These are phyloP conservation scores for Huntiella decipiens DNA, from an alignment of 2,329 filamentous ascomycete species.

Conservation along the genomic window DNA sequence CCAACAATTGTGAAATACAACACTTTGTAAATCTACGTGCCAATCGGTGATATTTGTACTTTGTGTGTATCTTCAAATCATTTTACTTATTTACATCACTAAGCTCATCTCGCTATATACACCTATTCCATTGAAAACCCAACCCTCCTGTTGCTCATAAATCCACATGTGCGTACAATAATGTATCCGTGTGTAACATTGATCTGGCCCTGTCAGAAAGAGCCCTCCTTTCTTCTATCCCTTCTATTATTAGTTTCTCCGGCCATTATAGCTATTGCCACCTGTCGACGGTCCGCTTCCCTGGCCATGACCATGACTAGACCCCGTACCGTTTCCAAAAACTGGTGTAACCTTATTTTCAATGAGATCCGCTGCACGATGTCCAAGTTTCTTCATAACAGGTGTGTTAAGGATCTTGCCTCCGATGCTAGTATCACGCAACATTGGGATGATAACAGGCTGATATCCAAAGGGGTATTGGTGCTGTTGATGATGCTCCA, in stretches of 20 bases:
- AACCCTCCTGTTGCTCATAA: no score
- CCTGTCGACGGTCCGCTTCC: neutral
- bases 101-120: no score
- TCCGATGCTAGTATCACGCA: neutral
- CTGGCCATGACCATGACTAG: neutral
- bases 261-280: neutral
- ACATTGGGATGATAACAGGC: slow-evolving; percentile 1
- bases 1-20: no score
- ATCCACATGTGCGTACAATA: no score
- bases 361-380: neutral
- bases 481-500: neutral
- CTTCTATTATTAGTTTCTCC: neutral
- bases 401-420: neutral
- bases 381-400: slow-evolving; percentile 1
- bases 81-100: no score
- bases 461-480: slow-evolving; percentile 1
- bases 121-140: no score
- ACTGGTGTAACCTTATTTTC: slow-evolving; percentile 1
- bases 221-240: no score
- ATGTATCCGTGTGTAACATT: no score
- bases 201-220: no score
- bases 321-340: neutral
- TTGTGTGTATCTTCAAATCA: no score
- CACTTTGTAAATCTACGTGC: no score
- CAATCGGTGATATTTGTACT: no score